Percentiles rank a stretch among this genome's conserved stretches.
Evolutionary conservation across 176 grass and related monocot species (phyloP).

Genomic region (Carex littledalei): DNA sequence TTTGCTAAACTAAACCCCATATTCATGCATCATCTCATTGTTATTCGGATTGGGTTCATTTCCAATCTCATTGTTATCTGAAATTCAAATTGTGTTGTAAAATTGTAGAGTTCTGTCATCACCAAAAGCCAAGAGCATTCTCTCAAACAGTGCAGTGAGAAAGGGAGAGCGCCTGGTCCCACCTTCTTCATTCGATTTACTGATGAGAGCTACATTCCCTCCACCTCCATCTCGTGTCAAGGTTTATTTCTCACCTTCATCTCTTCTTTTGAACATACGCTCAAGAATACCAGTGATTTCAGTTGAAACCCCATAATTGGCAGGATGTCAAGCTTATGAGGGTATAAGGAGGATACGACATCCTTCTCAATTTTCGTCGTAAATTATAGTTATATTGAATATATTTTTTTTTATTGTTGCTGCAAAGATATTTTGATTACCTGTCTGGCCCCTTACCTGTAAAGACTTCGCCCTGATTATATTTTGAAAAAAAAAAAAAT

Average conservation of each 20-base stretch:
- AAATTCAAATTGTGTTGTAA: constrained; percentile 6
- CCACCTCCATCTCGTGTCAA: constrained; percentile 54
- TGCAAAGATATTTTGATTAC: too few species aligned
- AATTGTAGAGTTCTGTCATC: constrained; percentile 53
- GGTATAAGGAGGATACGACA: too few species aligned
- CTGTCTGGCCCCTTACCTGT: too few species aligned
- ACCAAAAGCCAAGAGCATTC: constrained; percentile 67
- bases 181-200: constrained; percentile 62
- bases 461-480: too few species aligned
- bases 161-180: constrained; percentile 84
- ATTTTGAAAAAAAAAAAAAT: not conserved
- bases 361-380: too few species aligned
- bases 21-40: not conserved
- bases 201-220: constrained; percentile 68
- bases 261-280: not conserved
- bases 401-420: too few species aligned
- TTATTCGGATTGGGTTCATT: not conserved
- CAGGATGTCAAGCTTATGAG: too few species aligned
- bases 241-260: constrained; percentile 28
- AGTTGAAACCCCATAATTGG: not conserved
- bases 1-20: not conserved
- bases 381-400: too few species aligned
- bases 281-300: not conserved
- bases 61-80: not conserved
- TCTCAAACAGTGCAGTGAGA: constrained; percentile 79